Evolutionary conservation across 1,284 basidiomycete genomes (phyloP), one percentile per base, ranked within the genome.

Genomic region (Ustilago curta): DNA sequence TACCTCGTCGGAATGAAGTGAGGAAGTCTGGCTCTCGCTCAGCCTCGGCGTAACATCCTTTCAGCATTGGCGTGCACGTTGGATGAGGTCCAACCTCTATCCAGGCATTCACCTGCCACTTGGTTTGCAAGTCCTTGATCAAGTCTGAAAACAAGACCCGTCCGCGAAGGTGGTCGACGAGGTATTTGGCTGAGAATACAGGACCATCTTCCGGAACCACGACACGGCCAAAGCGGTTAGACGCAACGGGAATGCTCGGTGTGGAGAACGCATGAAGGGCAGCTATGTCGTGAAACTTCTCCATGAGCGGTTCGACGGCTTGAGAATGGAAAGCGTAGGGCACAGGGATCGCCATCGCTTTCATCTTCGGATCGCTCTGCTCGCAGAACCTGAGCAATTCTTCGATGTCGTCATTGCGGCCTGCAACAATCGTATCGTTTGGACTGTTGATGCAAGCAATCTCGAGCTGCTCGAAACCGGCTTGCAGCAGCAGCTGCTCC

Each of bases 361-460:
- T 79, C 64, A 74, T 64, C 53, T 66, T 69, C 8, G 70, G 58
- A 25, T 65, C 57, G 35, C 43, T 52, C 6, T 52, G 55, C 37
- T 70, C 70, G 58, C 61, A 62, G 4, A 56, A 39, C 9, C 42
- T 58, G 25, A 59, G 48, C 47, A 73, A 27, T 29, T 35, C 48
- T 31, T 70, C 66, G 45, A 76, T 55, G 18, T 62, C 48, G 2
- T 60, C 66, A 14, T 59, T 62, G 16, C 59, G 43, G 14, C 74
- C 77, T 0, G 74, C 67, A 8, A 79, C 59, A 21, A 79, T 70
- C 3, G 69, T 72, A 42, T 76, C 77, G 40, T 48, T 61, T 4
- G 70, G 70, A 23, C 69, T 67, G 53, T 79, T 79, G 49, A 67
- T 21, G 62, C 77, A 79, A 9, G 77, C 77, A 25, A 74, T 74